Conservation (phyloP, 495 filamentous ascomycete species). For the Articulospora tetracladia region DNA sequence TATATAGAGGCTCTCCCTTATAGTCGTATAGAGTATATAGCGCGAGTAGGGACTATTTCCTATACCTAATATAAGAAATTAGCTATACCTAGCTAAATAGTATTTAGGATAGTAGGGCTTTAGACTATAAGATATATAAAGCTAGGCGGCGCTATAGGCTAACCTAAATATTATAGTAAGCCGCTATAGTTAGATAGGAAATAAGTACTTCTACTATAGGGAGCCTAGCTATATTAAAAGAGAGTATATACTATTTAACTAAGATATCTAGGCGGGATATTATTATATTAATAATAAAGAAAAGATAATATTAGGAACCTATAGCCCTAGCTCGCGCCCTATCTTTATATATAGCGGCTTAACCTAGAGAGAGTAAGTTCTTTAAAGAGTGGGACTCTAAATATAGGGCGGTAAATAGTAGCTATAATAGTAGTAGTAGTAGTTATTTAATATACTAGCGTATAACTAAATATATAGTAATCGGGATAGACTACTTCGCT, state of each 20-base stretch:
- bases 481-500: too few relatives aligned
- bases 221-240: background rate
- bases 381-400: too few relatives aligned
- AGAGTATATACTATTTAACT: background rate
- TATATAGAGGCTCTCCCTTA: background rate
- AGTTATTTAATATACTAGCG: background rate
- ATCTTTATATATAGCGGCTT: too few relatives aligned
- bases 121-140: too few relatives aligned
- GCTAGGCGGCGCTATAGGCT: too few relatives aligned
- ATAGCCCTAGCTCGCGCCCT: background rate
- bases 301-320: background rate
- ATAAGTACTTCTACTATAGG: background rate
- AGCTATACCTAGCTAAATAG: background rate
- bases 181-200: background rate
- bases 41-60: background rate
- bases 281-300: background rate
- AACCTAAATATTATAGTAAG: too few relatives aligned
- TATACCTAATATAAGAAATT: background rate
- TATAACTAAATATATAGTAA: too few relatives aligned
- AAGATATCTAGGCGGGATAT: background rate
- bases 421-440: too few relatives aligned
- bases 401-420: too few relatives aligned
- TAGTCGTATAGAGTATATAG: background rate
- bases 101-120: background rate
- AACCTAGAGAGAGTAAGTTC: too few relatives aligned